These are phyloP conservation scores for Hanseniaspora meyeri DNA, from an alignment of 805 yeast genomes.

Conservation along the genomic window DNA sequence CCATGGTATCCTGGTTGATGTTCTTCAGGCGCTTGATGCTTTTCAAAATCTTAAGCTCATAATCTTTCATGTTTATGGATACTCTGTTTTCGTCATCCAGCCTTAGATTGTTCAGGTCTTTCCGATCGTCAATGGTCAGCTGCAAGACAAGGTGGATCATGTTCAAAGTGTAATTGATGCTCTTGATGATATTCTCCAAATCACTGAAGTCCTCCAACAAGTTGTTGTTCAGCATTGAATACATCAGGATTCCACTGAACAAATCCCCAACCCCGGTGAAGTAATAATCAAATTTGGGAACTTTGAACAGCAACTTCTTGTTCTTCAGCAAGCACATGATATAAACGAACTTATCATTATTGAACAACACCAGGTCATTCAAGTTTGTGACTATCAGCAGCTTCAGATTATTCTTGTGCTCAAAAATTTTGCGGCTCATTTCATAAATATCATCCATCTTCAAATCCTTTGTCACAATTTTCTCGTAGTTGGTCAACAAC, in stretches of 20 bases:
- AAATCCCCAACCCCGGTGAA: slow-evolving; percentile 94
- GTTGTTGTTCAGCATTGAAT: slow-evolving; percentile 36
- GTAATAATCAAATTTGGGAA: slow-evolving; percentile 60
- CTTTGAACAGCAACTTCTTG: slow-evolving; percentile 28
- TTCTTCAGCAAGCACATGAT: background rate
- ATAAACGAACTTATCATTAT: background rate
- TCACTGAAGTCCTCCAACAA: slow-evolving; percentile 8
- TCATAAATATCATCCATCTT: slow-evolving; percentile 3
- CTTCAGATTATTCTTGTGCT: slow-evolving; percentile 5
- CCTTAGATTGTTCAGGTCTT: slow-evolving; percentile 10
- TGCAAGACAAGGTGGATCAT: slow-evolving; percentile 25
- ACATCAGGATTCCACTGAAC: slow-evolving; percentile 67
- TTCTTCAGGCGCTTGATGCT: slow-evolving; percentile 30
- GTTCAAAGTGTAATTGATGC: slow-evolving; percentile 25
- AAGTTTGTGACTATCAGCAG: slow-evolving; percentile 9
- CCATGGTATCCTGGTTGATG: background rate
- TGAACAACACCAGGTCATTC: slow-evolving; percentile 1
- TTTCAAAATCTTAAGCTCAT: slow-evolving; percentile 60
- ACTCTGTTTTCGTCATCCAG: slow-evolving; percentile 31
- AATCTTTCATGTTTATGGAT: slow-evolving; percentile 50
- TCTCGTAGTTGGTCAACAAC: slow-evolving; percentile 30
- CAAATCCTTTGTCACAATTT: slow-evolving; percentile 2
- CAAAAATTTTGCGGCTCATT: slow-evolving; percentile 3
- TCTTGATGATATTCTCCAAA: slow-evolving; percentile 13
- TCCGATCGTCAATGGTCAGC: slow-evolving; percentile 20